Conservation (phyloP, 257 asterid species). For the Rauvolfia tetraphylla region DNA sequence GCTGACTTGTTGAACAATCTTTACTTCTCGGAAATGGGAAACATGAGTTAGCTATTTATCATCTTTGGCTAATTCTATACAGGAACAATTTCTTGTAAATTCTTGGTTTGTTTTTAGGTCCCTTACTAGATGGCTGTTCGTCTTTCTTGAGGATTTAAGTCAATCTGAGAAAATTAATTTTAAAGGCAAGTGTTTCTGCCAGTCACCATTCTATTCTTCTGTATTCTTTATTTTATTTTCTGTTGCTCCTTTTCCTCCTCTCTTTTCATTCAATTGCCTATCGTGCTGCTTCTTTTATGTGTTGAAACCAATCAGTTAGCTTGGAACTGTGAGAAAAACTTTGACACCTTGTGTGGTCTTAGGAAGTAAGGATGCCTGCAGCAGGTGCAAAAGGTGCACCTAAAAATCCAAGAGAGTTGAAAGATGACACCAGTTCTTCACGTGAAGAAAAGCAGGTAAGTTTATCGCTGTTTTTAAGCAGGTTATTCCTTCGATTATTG, state of each 20-base stretch:
- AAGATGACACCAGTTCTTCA: conserved; percentile 73
- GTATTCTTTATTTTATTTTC: not conserved
- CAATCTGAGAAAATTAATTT: not conserved
- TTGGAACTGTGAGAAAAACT: conserved; percentile 12
- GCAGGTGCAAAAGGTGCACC: conserved; percentile 81
- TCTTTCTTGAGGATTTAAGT: not conserved
- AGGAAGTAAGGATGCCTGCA: conserved; percentile 98
- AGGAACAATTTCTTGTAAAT: not conserved
- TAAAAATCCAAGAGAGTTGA: conserved; percentile 75
- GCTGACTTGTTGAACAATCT: not conserved
- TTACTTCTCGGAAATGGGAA: not conserved
- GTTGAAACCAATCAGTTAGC: conserved; percentile 5
- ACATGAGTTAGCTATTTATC: not conserved
- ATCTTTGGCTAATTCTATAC: not conserved
- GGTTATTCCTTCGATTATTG: not conserved
- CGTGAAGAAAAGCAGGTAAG: conserved; percentile 91
- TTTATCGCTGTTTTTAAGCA: not conserved
- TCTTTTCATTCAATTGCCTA: conserved; percentile 5
- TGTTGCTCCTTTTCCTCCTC: not conserved
- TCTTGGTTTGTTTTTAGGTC: not conserved
- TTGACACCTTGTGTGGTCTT: conserved; percentile 26
- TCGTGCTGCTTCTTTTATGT: conserved; percentile 4
- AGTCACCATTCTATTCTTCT: not conserved
- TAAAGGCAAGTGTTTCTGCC: not conserved
- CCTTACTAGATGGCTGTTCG: not conserved